Conservation (phyloP, 2,329 filamentous ascomycete species). For the Sclerotinia borealis region DNA sequence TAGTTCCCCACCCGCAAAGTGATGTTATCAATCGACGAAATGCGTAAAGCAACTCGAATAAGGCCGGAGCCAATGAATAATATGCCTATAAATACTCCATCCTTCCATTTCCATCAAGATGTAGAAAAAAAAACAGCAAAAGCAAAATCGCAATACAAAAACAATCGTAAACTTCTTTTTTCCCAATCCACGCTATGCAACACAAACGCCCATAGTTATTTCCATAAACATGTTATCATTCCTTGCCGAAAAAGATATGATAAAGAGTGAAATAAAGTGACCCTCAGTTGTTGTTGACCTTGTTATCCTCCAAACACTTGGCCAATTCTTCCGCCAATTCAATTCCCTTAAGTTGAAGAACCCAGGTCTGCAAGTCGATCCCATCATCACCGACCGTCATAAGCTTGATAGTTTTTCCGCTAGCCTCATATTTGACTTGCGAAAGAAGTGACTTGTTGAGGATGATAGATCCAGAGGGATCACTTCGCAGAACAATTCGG, state of each 20-base stretch:
- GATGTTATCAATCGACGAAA: neutral
- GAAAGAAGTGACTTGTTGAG: constrained; percentile 64
- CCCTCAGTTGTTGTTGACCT: constrained; percentile 1
- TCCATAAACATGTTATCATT: constrained; percentile 1
- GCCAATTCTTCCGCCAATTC: constrained; percentile 45
- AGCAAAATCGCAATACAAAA: neutral
- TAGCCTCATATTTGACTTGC: constrained; percentile 55
- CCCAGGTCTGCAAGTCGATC: constrained; percentile 60
- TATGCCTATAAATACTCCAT: neutral
- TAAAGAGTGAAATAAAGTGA: neutral
- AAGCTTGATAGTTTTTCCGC: constrained; percentile 55
- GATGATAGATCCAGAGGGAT: constrained; percentile 66
- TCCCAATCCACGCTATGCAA: constrained; percentile 4
- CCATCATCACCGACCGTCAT: constrained; percentile 52
- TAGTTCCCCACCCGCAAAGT: constrained; percentile 4
- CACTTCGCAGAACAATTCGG: constrained; percentile 66
- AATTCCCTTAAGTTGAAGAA: constrained; percentile 60
- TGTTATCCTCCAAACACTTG: constrained; percentile 11
- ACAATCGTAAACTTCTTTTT: constrained; percentile 3
- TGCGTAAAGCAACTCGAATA: neutral
- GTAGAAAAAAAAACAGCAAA: neutral
- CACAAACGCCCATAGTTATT: neutral
- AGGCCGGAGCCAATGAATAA: neutral
- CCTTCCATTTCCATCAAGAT: neutral
- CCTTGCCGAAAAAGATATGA: neutral